Base-by-base conservation (phyloP, 352 stramenopile genomes). In the Plasmopara halstedii region DNA sequence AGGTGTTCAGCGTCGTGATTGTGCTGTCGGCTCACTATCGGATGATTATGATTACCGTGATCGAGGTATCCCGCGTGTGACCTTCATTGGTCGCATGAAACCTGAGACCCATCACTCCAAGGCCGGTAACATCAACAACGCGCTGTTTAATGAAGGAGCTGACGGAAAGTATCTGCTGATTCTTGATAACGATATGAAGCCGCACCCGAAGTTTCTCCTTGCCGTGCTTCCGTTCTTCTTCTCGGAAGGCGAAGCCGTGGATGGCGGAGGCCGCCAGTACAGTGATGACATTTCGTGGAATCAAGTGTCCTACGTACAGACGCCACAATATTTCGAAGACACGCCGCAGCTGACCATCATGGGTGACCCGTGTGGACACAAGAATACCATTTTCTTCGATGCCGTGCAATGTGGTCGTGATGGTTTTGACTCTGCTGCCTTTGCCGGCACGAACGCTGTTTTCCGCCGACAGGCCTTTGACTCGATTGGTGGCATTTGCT, bases 111-210 rank as follows among this genome's bases (percentile, higher is more conserved):
- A 95, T 51, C 81, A 95, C 73, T 92, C 83, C 21, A 95, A 95
- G 67, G 85, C 85, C 40, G 85, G 85, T 68, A 95, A 95, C 76
- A 92, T 95, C 53, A 95, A 95, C 74, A 95, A 95, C 50, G 62
- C 54, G 7, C 47, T 95, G 31, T 93, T 92, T 53, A 94, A 95
- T 62, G 85, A 95, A 72, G 85, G 85, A 38, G 80, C 82, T 0
- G 73, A 85, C 35, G 85, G 83, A 62, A 88, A 91, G 56, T 94
- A 94, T 71, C 50, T 94, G 44, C 53, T 95, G 36, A 94, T 95
- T 76, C 53, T 95, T 29, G 85, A 95, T 88, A 94, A 91, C 62
- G 83, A 95, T 70, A 95, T 95, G 83, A 90, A 94, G 67, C 83
- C 83, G 36, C 83, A 94, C 40, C 78, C 78, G 20, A 94, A 91